These are phyloP conservation scores for Fagopyrum homotropicum DNA, from an alignment of 148 eudicot genomes.

Conservation along the genomic window DNA sequence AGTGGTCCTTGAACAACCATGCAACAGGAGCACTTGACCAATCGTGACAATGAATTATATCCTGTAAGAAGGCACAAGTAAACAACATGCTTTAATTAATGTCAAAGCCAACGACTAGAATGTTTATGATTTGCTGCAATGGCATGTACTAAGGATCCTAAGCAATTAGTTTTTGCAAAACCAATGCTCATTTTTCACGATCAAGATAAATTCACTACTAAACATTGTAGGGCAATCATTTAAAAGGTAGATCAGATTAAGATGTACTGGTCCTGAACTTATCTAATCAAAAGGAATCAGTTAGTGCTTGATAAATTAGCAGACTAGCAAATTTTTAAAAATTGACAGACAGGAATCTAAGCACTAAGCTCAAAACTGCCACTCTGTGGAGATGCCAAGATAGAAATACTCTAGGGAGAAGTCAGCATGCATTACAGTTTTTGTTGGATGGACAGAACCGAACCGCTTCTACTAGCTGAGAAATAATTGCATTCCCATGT, in stretches of 20 bases:
- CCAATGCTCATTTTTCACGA: background rate
- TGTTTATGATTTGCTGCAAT: background rate
- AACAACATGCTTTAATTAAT: background rate
- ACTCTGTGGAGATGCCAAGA: no score
- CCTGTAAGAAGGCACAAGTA: slow-evolving; percentile 36
- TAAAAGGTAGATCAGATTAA: background rate
- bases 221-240: background rate
- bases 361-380: no score
- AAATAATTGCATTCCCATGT: no score
- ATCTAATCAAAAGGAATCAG: background rate
- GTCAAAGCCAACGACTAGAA: background rate
- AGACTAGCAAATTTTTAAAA: background rate
- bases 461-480: no score
- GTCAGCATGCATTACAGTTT: no score
- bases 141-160: background rate
- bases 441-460: no score
- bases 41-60: slow-evolving; percentile 95
- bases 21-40: slow-evolving; percentile 99
- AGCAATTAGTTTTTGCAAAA: background rate
- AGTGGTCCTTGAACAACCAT: slow-evolving; percentile 87
- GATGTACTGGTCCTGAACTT: no score
- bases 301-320: background rate
- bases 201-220: background rate
- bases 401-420: no score
- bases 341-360: no score